Evolutionary conservation across 2,329 filamentous ascomycete species (phyloP), one percentile per base, ranked within the genome.

Genomic region (Harringtonia aguacate): DNA sequence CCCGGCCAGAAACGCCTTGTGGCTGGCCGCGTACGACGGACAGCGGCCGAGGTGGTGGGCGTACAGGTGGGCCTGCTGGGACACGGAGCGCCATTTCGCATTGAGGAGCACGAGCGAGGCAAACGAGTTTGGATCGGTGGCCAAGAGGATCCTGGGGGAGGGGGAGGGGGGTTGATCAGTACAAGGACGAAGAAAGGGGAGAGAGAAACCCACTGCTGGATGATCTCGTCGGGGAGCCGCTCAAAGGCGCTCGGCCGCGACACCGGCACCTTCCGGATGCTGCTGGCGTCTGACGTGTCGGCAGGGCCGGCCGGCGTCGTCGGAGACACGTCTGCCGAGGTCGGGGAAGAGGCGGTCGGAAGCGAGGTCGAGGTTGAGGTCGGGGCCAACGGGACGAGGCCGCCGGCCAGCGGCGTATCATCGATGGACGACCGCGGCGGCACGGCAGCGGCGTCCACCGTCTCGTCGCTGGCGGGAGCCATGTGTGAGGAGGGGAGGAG

Each of bases 81-180:
- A 80, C 48, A 79, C 71, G 44, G 67, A 67, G 47, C 77, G 69
- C 79, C 79, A 84, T 64, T 77, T 79, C 40, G 72, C 64, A 63
- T 81, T 83, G 51, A 84, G 64, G 42, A 83, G 62, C 37, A 79
- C 62, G 48, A 84, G 70, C 31, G 80, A 84, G 36, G 80, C 79
- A 60, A 84, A 84, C 47, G 70, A 72, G 58, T 77, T 73, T 38
- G 80, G 70, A 49, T 79, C 76, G 50, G 75, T 69, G 31, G 69
- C 65, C 51, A 69, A 67, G 31, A 84, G 68, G 52, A 84, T 81
- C 53, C 79, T 84, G 52, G n/a, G n/a, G n/a, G n/a, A n/a, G n/a
- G n/a, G n/a, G n/a, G n/a, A n/a, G n/a, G n/a, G n/a, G n/a, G n/a
- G n/a, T n/a, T n/a, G n/a, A n/a, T n/a, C n/a, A n/a, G n/a, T n/a